A percentile compares a stretch with the other conserved stretches of the same genome.
Evolutionary conservation across 768 basidiomycete genomes (phyloP).

Genomic region (Phaffia australis): DNA sequence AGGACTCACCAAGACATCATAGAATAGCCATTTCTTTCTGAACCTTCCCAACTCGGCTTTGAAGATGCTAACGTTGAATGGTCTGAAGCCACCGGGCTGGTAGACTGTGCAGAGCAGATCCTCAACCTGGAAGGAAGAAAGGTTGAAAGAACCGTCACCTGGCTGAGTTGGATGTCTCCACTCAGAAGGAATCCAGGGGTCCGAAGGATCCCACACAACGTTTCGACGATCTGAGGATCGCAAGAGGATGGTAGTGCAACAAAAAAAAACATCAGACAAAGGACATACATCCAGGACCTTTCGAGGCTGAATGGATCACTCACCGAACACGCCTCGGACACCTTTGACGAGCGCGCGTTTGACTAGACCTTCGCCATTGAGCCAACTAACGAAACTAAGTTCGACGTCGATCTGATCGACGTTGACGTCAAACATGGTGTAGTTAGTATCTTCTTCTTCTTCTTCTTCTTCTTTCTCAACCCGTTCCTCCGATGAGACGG

Average conservation of each 20-base stretch:
- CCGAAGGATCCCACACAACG: constrained; percentile 72
- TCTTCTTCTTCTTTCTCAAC: constrained; percentile 20
- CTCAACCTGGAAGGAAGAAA: constrained; percentile 78
- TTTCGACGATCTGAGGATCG: constrained; percentile 61
- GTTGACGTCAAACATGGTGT: constrained; percentile 83
- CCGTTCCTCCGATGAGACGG: constrained; percentile 2
- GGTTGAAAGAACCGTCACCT: constrained; percentile 66
- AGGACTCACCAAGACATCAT: constrained; percentile 57
- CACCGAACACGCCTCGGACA: constrained; percentile 84
- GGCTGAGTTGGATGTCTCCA: constrained; percentile 63
- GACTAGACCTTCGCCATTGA: constrained; percentile 88
- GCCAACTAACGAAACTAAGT: constrained; percentile 78
- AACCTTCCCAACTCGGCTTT: constrained; percentile 73
- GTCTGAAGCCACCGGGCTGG: constrained; percentile 84
- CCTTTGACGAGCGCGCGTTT: constrained; percentile 86
- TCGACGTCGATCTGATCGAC: constrained; percentile 94
- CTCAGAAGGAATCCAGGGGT: constrained; percentile 64
- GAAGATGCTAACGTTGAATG: constrained; percentile 64
- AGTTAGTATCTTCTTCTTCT: constrained; percentile 44
- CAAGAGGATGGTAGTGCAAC: neutral
- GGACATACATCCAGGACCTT: neutral
- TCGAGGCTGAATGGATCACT: constrained; percentile 30
- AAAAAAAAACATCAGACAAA: neutral
- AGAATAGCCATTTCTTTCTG: constrained; percentile 89
- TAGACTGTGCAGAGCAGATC: constrained; percentile 89